A percentile compares a stretch with the other conserved stretches of the same genome.
These are phyloP conservation scores for Nicotiana knightiana DNA, from an alignment of 257 asterid genomes.

Conservation along the genomic window DNA sequence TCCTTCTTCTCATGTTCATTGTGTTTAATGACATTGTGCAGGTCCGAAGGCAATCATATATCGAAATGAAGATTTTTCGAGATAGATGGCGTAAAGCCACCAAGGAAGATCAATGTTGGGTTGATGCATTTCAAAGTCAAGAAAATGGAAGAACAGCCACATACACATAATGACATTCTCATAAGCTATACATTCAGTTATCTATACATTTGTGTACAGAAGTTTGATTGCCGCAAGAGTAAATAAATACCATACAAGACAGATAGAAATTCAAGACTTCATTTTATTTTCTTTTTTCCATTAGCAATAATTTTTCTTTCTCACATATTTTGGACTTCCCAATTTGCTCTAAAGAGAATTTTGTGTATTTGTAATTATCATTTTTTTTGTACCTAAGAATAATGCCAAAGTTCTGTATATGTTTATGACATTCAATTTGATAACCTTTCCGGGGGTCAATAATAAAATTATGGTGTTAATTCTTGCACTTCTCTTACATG, in stretches of 20 bases:
- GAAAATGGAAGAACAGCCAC: not conserved
- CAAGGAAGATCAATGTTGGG: constrained; percentile 62
- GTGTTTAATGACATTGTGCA: constrained; percentile 14
- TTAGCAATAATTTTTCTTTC: not conserved
- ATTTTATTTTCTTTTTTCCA: not conserved
- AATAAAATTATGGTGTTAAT: not conserved
- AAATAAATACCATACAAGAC: constrained; percentile 9
- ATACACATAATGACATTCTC: not conserved
- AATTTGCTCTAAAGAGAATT: not conserved
- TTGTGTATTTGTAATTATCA: not conserved
- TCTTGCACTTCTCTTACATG: not conserved
- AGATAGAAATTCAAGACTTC: not conserved
- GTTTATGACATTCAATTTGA: not conserved
- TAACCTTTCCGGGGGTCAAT: not conserved
- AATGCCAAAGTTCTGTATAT: not conserved
- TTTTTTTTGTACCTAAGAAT: not conserved
- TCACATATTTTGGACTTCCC: not conserved
- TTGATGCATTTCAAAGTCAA: constrained; percentile 43
- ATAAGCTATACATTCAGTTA: not conserved
- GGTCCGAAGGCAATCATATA: constrained; percentile 54
- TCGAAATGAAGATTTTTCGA: constrained; percentile 55
- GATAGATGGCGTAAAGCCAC: constrained; percentile 60
- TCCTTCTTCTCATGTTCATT: too few species aligned
- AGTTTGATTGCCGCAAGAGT: not conserved
- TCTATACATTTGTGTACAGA: not conserved